phyloP scores from a whole-genome alignment of 140 eudicot species.

The Anethum foeniculum region DNA sequence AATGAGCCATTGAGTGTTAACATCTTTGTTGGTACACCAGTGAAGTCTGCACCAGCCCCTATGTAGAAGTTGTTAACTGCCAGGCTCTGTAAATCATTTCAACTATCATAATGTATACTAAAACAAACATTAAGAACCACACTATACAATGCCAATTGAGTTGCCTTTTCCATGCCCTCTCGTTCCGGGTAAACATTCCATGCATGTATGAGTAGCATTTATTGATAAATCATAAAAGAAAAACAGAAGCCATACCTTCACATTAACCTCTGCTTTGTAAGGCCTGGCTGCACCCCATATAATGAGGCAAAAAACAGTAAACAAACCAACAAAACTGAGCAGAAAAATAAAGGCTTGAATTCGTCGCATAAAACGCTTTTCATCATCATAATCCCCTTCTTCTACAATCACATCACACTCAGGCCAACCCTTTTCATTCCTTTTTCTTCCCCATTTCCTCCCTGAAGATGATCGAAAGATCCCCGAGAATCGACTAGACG shows the following conservation, averaged over 20 bases:
- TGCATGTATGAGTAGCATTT: background rate
- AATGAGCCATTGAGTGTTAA: constrained; percentile 69
- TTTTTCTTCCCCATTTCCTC: constrained; percentile 58
- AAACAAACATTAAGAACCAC: background rate
- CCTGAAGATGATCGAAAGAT: constrained; percentile 94
- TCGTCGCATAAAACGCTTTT: constrained; percentile 46
- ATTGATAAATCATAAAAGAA: no score
- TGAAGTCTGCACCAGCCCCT: constrained; percentile 71
- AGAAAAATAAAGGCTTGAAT: constrained; percentile 68
- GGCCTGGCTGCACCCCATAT: constrained; percentile 93
- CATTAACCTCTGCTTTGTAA: constrained; percentile 61
- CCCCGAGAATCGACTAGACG: constrained; percentile 91
- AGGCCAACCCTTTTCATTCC: constrained; percentile 99
- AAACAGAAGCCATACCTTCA: constrained; percentile 50
- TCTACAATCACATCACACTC: constrained; percentile 96
- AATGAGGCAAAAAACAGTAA: constrained; percentile 76
- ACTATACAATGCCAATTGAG: background rate
- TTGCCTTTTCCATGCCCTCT: background rate
- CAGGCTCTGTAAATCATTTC: constrained; percentile 51
- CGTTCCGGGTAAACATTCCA: background rate
- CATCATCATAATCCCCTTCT: constrained; percentile 76
- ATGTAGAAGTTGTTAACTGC: constrained; percentile 49
- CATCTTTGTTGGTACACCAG: constrained; percentile 85
- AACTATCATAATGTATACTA: background rate
- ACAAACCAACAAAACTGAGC: constrained; percentile 53